A percentile compares a stretch with the other conserved stretches of the same genome.
Conservation (phyloP, 345 rosid species). For the Noccaea bulbosa region DNA sequence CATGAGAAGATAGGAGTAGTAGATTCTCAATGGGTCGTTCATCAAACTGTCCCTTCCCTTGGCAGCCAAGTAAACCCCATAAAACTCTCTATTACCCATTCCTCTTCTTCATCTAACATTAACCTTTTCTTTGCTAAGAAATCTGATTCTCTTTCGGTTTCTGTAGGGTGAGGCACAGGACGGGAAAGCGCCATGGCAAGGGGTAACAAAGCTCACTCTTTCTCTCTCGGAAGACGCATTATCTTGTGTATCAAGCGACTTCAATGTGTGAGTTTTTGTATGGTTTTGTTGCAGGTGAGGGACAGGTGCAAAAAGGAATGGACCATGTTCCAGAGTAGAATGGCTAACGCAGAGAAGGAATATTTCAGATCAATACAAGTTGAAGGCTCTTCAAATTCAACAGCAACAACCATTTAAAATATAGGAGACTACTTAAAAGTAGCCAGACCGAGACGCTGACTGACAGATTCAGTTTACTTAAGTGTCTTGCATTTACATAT, state of each 20-base stretch:
- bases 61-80: slow-evolving; percentile 73
- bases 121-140: neutral
- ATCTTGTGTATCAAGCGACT: slow-evolving; percentile 18
- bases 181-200: slow-evolving; percentile 91
- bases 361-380: slow-evolving; percentile 50
- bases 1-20: slow-evolving; percentile 99
- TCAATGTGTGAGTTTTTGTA: slow-evolving; percentile 4
- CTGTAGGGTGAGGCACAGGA: slow-evolving; percentile 64
- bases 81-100: neutral
- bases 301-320: slow-evolving; percentile 91
- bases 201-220: slow-evolving; percentile 51
- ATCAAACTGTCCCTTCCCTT: slow-evolving; percentile 85
- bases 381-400: slow-evolving; percentile 46
- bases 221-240: slow-evolving; percentile 3
- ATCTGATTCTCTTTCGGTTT: slow-evolving; percentile 3
- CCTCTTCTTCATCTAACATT: neutral
- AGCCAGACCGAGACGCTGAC: slow-evolving; percentile 25
- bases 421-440: slow-evolving; percentile 36
- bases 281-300: slow-evolving; percentile 63
- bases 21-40: slow-evolving; percentile 96
- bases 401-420: slow-evolving; percentile 26
- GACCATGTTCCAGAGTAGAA: slow-evolving; percentile 77
- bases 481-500: slow-evolving; percentile 41
- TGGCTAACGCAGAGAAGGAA: slow-evolving; percentile 66
- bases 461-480: slow-evolving; percentile 25